phyloP scores from a whole-genome alignment of 2,329 filamentous ascomycete genomes.

The Acarospora socialis region DNA sequence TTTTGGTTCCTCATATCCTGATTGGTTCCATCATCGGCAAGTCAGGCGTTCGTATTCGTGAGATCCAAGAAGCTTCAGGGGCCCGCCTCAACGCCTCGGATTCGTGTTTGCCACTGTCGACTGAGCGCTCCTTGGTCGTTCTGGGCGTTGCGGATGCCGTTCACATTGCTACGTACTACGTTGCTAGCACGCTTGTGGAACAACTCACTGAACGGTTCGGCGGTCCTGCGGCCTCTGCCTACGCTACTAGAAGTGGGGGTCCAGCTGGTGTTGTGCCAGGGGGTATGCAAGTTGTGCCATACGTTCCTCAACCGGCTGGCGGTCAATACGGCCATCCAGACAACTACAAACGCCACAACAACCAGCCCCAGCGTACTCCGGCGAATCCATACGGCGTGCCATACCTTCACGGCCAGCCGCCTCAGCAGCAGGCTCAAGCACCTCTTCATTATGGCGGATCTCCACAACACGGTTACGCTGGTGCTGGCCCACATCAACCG shows the following conservation, averaged over 20 bases:
- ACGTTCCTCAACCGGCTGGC: slow-evolving; percentile 81
- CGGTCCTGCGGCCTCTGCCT: slow-evolving; percentile 90
- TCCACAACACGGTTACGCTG: slow-evolving; percentile 61
- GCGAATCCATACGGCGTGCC: slow-evolving; percentile 54
- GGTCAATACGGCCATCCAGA: slow-evolving; percentile 88
- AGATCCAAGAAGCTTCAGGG: slow-evolving; percentile 96
- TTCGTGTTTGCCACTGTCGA: slow-evolving; percentile 82
- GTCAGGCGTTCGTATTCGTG: slow-evolving; percentile 84
- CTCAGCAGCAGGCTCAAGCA: slow-evolving; percentile 28
- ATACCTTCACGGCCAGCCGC: slow-evolving; percentile 56
- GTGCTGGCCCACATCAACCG: slow-evolving; percentile 65
- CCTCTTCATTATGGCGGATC: slow-evolving; percentile 68
- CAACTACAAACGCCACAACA: slow-evolving; percentile 61
- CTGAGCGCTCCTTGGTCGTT: slow-evolving; percentile 92
- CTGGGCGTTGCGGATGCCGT: slow-evolving; percentile 96
- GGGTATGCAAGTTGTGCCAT: slow-evolving; percentile 98
- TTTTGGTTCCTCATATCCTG: slow-evolving; percentile 89
- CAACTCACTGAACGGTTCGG: slow-evolving; percentile 95
- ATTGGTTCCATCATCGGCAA: slow-evolving; percentile 99
- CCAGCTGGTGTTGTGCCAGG: slow-evolving; percentile 88
- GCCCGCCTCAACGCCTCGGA: slow-evolving; percentile 94
- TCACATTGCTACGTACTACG: slow-evolving; percentile 97
- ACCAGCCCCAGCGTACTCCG: slow-evolving; percentile 61
- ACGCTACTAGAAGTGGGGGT: slow-evolving; percentile 85
- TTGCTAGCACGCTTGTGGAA: slow-evolving; percentile 93